phyloP scores from a whole-genome alignment of 2,329 filamentous ascomycete species.

The Aspergillus awamori region DNA sequence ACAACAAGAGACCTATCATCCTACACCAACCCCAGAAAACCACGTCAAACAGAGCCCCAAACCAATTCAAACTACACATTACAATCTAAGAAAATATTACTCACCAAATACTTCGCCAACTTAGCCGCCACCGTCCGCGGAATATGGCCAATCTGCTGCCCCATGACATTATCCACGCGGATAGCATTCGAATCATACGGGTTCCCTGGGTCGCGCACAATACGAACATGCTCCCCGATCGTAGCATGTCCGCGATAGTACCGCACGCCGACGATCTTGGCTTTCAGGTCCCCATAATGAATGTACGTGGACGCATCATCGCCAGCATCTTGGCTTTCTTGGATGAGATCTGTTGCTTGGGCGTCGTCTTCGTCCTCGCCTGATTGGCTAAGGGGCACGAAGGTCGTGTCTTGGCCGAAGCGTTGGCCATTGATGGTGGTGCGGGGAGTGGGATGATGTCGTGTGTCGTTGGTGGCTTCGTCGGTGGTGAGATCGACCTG shows the following conservation, averaged over 20 bases:
- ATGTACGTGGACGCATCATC: conserved; percentile 42
- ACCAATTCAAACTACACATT: neutral
- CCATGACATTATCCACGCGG: conserved; percentile 74
- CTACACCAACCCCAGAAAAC: conserved; percentile 23
- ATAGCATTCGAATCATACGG: conserved; percentile 76
- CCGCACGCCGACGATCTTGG: conserved; percentile 63
- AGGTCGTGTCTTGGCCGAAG: conserved; percentile 33
- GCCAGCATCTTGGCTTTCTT: conserved; percentile 33
- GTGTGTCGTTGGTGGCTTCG: conserved; percentile 15
- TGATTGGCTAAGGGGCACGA: conserved; percentile 36
- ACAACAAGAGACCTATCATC: conserved; percentile 64
- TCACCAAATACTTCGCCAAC: conserved; percentile 71
- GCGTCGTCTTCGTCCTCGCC: conserved; percentile 41
- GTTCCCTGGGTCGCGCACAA: conserved; percentile 69
- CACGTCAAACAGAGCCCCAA: neutral
- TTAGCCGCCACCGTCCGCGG: conserved; percentile 69
- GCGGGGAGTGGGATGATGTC: conserved; percentile 11
- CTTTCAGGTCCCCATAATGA: conserved; percentile 48
- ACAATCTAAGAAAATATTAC: conserved; percentile 15
- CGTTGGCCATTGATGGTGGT: conserved; percentile 27
- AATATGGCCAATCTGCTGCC: conserved; percentile 76
- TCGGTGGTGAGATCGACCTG: conserved; percentile 35
- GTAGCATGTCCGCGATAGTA: conserved; percentile 68
- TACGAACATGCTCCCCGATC: conserved; percentile 63
- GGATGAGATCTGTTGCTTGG: conserved; percentile 36